Evolutionary conservation across 306 rosid genomes (phyloP), one percentile per base, ranked within the genome.

Genomic region (Nissolia schottii): DNA sequence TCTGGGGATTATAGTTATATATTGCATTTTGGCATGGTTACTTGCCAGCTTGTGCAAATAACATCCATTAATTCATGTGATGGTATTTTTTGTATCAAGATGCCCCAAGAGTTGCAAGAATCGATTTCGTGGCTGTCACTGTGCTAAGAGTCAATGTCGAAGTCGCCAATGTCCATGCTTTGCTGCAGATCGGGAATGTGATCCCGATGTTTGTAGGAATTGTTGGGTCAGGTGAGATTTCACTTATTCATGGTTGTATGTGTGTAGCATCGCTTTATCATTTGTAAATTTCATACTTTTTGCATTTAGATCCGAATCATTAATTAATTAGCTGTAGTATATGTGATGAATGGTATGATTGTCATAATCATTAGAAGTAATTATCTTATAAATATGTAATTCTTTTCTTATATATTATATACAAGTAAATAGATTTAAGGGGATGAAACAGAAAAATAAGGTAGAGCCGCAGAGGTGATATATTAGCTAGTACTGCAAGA

Each of bases 171-270:
- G 99, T 65, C 98, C 98, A 24, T 94, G 97, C 81, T 94, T 94
- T 91, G 98, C 98, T 77, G 98, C 98, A 16, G 98, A 94, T 76
- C 87, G 98, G 81, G 98, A 94, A 77, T 94, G 98, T 24, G 98
- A 94, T 78, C 97, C 98, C 6, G 98, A 94, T 72, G 97, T 94
- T 79, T 94, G 98, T 77, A 85, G 98, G 78, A 94, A 91, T 77
- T 94, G 98, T 68, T 94, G 98, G 98, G 96, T 94, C 82, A 85
- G 98, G 98, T 94, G 81, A 86, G 86, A 58, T 50, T 43, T 49
- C 34, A 50, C 31, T 5, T 70, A 43, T 22, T 57, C 5, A 20
- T 56, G 49, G 49, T 54, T 71, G 29, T 63, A 22, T 55, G 6
- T 41, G 1, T 64, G 27, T 55, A 14, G 20, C 27, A 56, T 65